These are phyloP conservation scores for Scenedesmus sp. DNA, from an alignment of 163 green algal genomes.

Conservation along the genomic window DNA sequence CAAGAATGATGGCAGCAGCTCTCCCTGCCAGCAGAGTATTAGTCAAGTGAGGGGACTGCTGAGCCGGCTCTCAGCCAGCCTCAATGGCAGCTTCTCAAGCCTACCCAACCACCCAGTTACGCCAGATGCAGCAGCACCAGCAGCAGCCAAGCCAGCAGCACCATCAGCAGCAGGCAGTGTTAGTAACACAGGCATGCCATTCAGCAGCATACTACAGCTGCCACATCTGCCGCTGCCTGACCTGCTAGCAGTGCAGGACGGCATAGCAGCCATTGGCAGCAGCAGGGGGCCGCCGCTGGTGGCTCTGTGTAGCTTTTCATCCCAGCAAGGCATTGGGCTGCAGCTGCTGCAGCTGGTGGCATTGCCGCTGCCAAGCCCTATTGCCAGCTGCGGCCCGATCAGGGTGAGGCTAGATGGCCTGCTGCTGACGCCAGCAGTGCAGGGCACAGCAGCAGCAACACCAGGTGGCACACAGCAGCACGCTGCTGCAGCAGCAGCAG, in stretches of 20 bases:
- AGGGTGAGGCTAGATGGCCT: constrained; percentile 19
- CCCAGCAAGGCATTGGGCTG: background rate
- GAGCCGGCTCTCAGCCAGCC: background rate
- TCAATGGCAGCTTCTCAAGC: background rate
- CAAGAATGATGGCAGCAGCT: background rate
- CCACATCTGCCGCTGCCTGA: constrained; percentile 29
- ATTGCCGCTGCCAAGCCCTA: constrained; percentile 8
- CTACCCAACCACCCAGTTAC: background rate
- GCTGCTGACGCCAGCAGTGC: background rate
- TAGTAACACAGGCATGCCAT: background rate
- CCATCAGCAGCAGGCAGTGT: constrained; percentile 1
- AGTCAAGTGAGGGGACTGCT: background rate
- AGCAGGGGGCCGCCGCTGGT: constrained; percentile 29
- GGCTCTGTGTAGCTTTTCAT: background rate
- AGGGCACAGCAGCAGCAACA: background rate
- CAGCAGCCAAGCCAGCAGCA: background rate
- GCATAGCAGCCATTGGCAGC: constrained; percentile 15
- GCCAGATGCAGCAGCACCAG: constrained; percentile 1
- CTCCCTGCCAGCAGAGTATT: background rate
- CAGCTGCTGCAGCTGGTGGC: constrained; percentile 13
- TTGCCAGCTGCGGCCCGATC: background rate
- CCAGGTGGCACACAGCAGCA: background rate
- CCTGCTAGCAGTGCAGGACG: constrained; percentile 5
- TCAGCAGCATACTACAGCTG: background rate
- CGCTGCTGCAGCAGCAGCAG: background rate